phyloP scores from a whole-genome alignment of 257 asterid genomes.

The Solanum verrucosum region DNA sequence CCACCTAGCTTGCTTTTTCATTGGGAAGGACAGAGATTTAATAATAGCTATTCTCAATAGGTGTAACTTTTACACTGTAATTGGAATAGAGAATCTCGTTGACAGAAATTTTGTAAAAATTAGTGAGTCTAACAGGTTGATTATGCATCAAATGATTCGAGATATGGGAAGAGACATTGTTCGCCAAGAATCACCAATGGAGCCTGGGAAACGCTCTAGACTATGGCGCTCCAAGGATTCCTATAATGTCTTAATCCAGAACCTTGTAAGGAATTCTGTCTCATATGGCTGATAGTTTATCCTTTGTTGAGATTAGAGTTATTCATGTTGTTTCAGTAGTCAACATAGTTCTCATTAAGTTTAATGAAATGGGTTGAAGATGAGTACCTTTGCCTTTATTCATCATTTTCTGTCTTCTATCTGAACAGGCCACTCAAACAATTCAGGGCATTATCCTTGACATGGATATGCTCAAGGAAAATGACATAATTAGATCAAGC shows the following conservation, averaged over 20 bases:
- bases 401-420: not conserved
- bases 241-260: not conserved
- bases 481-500: not conserved
- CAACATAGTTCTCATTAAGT: not conserved
- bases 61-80: not conserved
- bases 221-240: conserved; percentile 5
- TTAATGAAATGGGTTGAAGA: not conserved
- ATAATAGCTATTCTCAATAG: not conserved
- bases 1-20: conserved; percentile 4
- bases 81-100: conserved; percentile 6
- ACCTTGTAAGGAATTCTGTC: not conserved
- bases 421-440: conserved; percentile 9
- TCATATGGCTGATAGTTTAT: not conserved
- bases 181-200: conserved; percentile 5
- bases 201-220: conserved; percentile 10
- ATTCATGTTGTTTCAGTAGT: not conserved
- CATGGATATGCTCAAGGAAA: conserved; percentile 3
- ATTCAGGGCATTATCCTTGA: conserved; percentile 8
- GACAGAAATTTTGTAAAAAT: not conserved
- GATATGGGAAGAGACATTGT: conserved; percentile 12
- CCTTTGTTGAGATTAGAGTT: not conserved
- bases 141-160: conserved; percentile 7
- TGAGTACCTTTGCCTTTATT: not conserved
- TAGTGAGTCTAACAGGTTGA: not conserved
- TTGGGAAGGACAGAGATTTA: conserved; percentile 1